These are phyloP conservation scores for Bondarzewia mesenterica DNA, from an alignment of 1,284 basidiomycete species.

Conservation along the genomic window DNA sequence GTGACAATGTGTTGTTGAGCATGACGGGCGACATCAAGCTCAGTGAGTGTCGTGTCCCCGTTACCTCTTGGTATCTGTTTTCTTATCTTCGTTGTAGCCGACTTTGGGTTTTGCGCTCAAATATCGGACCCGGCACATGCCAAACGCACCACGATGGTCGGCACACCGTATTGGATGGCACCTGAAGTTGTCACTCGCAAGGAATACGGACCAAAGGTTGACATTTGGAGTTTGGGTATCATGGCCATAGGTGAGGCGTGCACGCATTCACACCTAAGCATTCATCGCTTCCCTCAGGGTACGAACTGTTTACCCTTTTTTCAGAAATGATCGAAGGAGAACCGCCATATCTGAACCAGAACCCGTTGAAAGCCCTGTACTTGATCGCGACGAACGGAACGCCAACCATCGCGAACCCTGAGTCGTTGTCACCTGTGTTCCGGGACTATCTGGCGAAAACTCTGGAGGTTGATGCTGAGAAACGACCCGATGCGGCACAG, in stretches of 20 bases:
- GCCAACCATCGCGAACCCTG: conserved; percentile 92
- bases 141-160: conserved; percentile 99
- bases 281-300: background rate
- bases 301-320: background rate
- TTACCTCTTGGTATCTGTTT: conserved; percentile 2
- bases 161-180: conserved; percentile 99
- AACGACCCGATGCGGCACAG: conserved; percentile 81
- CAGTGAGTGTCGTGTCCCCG: conserved; percentile 51
- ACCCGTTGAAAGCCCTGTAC: conserved; percentile 91
- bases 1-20: conserved; percentile 90
- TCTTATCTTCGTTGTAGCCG: conserved; percentile 47
- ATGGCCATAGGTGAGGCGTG: conserved; percentile 84
- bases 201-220: conserved; percentile 98
- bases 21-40: conserved; percentile 95
- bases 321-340: conserved; percentile 99
- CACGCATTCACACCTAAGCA: conserved; percentile 4
- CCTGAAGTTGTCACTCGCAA: conserved; percentile 98
- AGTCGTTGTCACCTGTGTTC: conserved; percentile 83
- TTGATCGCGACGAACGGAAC: conserved; percentile 99
- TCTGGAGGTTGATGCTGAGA: conserved; percentile 94
- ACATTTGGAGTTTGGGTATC: conserved; percentile 98
- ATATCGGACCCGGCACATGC: conserved; percentile 81
- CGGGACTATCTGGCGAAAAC: conserved; percentile 85
- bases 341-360: conserved; percentile 96
- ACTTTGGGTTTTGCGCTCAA: conserved; percentile 98